A percentile compares a stretch with the other conserved stretches of the same genome.
These are phyloP conservation scores for Prunus armeniaca DNA, from an alignment of 306 rosid species.

Conservation along the genomic window DNA sequence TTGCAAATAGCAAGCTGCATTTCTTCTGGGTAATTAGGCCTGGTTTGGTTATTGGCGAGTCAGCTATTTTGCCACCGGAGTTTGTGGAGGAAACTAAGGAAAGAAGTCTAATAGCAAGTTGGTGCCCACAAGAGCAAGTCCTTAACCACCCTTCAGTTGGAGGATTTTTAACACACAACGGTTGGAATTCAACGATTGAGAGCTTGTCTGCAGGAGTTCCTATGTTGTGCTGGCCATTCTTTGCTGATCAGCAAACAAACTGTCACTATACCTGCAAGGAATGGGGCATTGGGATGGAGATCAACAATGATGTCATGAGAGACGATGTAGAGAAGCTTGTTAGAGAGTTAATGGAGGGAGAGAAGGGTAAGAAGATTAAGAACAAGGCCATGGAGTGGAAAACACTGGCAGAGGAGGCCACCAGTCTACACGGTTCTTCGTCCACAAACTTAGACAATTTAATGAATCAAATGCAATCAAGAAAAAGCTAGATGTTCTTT, in stretches of 20 bases:
- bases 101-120: background rate
- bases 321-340: background rate
- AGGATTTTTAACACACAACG: no score
- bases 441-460: background rate
- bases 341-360: background rate
- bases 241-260: background rate
- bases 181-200: background rate
- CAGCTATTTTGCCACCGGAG: background rate
- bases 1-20: background rate
- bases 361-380: background rate
- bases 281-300: conserved; percentile 15
- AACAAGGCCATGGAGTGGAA: background rate
- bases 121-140: background rate
- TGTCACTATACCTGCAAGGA: background rate
- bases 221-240: conserved; percentile 1
- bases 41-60: background rate
- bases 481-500: background rate
- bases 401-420: background rate
- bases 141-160: no score
- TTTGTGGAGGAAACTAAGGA: background rate
- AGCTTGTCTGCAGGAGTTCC: background rate
- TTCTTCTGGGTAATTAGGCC: background rate
- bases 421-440: background rate
- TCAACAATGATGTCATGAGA: background rate
- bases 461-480: background rate